Percentiles rank a stretch among this genome's conserved stretches.
Evolutionary conservation across 148 eudicot genomes (phyloP).

Genomic region (Simmondsia chinensis): DNA sequence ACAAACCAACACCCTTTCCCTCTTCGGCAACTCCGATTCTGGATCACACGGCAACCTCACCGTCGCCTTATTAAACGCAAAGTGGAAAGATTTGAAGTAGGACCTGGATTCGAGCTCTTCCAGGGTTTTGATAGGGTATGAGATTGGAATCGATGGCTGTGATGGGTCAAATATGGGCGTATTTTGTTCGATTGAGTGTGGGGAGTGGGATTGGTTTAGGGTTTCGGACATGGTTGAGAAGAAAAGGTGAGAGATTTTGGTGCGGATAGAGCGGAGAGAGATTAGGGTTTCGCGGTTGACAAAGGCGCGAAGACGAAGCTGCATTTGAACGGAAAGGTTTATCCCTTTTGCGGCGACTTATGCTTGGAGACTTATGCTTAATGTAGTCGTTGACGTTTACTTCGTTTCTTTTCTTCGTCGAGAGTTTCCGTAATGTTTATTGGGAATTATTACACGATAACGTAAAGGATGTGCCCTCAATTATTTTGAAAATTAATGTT

Average conservation of each 20-base stretch:
- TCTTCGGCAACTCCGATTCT: constrained; percentile 20
- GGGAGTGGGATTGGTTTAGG: constrained; percentile 14
- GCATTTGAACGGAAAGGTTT: constrained; percentile 22
- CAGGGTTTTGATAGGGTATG: constrained; percentile 62
- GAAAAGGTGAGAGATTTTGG: constrained; percentile 9
- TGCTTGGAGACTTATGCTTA: too few relatives aligned
- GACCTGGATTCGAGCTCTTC: constrained; percentile 64
- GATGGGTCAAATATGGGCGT: constrained; percentile 42
- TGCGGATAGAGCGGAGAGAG: constrained; percentile 14
- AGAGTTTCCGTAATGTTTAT: too few relatives aligned
- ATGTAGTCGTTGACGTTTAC: constrained; percentile 2
- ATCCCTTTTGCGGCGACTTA: too few relatives aligned
- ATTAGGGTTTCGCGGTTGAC: constrained; percentile 36
- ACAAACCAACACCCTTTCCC: constrained; percentile 63
- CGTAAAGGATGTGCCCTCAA: too few relatives aligned
- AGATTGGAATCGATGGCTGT: constrained; percentile 45
- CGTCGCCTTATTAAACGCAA: constrained; percentile 45
- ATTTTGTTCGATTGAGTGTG: neutral
- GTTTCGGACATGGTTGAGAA: constrained; percentile 7
- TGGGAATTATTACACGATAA: too few relatives aligned
- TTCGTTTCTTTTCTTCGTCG: too few relatives aligned
- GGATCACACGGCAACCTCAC: constrained; percentile 12
- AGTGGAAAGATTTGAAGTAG: constrained; percentile 69
- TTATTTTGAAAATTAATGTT: too few relatives aligned
- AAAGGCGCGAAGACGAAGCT: constrained; percentile 20